Evolutionary conservation across 129 eudicot genomes (phyloP).

Genomic region (Helichrysum umbraculigerum): DNA sequence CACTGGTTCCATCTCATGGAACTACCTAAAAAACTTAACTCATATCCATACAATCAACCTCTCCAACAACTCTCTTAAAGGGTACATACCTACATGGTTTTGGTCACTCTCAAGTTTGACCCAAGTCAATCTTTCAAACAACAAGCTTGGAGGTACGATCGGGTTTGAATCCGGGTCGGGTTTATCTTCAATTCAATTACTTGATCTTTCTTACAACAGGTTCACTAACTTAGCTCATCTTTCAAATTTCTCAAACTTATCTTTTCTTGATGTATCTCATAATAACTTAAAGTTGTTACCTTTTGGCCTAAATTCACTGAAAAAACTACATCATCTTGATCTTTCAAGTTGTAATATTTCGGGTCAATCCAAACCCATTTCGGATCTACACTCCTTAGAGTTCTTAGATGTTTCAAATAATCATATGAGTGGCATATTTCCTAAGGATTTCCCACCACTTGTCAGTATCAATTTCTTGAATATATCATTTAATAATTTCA

Average conservation of each 20-base stretch:
- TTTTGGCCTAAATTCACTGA: constrained; percentile 43
- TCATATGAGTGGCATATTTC: constrained; percentile 59
- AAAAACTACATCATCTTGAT: constrained; percentile 60
- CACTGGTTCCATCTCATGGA: constrained; percentile 75
- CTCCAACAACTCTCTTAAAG: constrained; percentile 71
- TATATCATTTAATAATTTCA: constrained; percentile 76
- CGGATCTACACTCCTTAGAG: constrained; percentile 40
- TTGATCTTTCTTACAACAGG: constrained; percentile 72
- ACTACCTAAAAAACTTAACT: constrained; percentile 53
- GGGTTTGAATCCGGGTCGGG: constrained; percentile 39
- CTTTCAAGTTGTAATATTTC: constrained; percentile 68
- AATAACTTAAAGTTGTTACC: constrained; percentile 55
- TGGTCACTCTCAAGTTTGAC: constrained; percentile 54
- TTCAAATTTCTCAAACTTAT: constrained; percentile 50
- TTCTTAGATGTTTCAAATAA: constrained; percentile 69
- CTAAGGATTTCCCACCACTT: constrained; percentile 69
- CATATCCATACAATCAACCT: constrained; percentile 65
- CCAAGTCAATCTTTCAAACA: constrained; percentile 60
- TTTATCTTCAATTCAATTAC: constrained; percentile 43
- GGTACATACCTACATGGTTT: constrained; percentile 58
- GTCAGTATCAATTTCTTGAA: constrained; percentile 60
- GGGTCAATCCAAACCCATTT: constrained; percentile 52
- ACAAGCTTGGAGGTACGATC: constrained; percentile 70
- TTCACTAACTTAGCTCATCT: constrained; percentile 60
- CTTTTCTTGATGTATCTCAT: constrained; percentile 60